Base-by-base conservation (phyloP, 1,284 basidiomycete genomes). In the Naganishia liquefaciens region DNA sequence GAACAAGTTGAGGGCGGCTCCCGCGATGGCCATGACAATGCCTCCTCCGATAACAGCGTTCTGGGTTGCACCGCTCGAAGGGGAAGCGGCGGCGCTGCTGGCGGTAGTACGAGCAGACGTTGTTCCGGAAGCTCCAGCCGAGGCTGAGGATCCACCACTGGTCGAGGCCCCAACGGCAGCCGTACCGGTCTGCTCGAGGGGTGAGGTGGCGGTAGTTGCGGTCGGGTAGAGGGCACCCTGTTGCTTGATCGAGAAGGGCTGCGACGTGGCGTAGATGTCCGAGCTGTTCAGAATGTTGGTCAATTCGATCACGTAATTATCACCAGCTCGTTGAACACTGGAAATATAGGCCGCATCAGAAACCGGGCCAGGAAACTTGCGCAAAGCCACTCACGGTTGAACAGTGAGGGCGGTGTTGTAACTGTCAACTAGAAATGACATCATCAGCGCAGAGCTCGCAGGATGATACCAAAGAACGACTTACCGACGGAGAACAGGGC, bases 211-310 rank as follows among this genome's bases (percentile, higher is more conserved):
- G 46, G 65, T 44, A 3, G 73, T 68, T 3, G 80, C 68, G 17
- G 82, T 72, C 21, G 88, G 87, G 77, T 88, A 91, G 9, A 81
- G 11, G 15, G 88, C 82, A 57, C 85, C 85, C 46, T 80, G 70
- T 15, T 86, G 72, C 74, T 87, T 87, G 78, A 91, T 84, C 74
- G 87, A 85, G 76, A 90, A 90, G 11, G 78, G 72, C 63, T 83
- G 69, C 33, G 87, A 88, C 49, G 77, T 73, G 25, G 86, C 85
- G 71, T 83, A 88, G 67, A 90, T 70, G 86, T 90, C 70, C 68
- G 21, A 28, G 53, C 71, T 76, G 80, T 90, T 88, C 68, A 85
- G 62, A 5, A 77, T 53, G 76, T 87, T 82, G 33, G 85, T 82
- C 53, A 91, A 74, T 65, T 80, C 75, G 73, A 91, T 69, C 43